Evolutionary conservation across 2,329 filamentous ascomycete genomes (phyloP).

Genomic region (Domatiomyces catenatus): DNA sequence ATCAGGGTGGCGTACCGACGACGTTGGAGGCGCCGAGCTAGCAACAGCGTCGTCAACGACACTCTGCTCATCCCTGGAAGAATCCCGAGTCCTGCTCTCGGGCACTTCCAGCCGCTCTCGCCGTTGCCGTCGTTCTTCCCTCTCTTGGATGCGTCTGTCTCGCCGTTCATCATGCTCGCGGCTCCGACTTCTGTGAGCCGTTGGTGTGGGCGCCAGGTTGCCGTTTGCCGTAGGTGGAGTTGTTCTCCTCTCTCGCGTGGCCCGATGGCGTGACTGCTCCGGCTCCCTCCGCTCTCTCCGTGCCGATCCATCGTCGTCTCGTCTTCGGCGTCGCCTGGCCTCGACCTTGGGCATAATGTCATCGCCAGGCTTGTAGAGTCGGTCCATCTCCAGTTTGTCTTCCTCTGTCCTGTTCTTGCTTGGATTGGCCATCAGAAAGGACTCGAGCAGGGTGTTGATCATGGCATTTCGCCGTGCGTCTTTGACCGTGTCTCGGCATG

Average conservation of each 20-base stretch:
- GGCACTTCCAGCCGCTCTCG: slow-evolving; percentile 2
- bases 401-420: slow-evolving; percentile 50
- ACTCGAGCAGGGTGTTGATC: slow-evolving; percentile 76
- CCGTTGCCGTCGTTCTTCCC: slow-evolving; percentile 20
- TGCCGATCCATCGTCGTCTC: slow-evolving; percentile 30
- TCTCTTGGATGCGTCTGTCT: slow-evolving; percentile 20
- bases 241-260: slow-evolving; percentile 18
- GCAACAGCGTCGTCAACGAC: not conserved
- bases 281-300: slow-evolving; percentile 53
- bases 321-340: slow-evolving; percentile 34
- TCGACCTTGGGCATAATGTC: slow-evolving; percentile 53
- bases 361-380: slow-evolving; percentile 68
- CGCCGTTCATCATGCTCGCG: slow-evolving; percentile 29
- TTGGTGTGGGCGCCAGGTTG: slow-evolving; percentile 2
- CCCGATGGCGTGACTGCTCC: slow-evolving; percentile 53
- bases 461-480: slow-evolving; percentile 82
- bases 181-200: slow-evolving; percentile 19
- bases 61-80: not conserved
- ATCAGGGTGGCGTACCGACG: slow-evolving; percentile 15
- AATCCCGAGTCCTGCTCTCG: slow-evolving; percentile 9
- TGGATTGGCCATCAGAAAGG: slow-evolving; percentile 69
- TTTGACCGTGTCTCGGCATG: slow-evolving; percentile 74
- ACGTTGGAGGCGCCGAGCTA: slow-evolving; percentile 7
- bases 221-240: slow-evolving; percentile 9
- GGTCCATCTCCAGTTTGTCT: slow-evolving; percentile 62